phyloP scores from a whole-genome alignment of 306 rosid species.

The Mimosa pudica region DNA sequence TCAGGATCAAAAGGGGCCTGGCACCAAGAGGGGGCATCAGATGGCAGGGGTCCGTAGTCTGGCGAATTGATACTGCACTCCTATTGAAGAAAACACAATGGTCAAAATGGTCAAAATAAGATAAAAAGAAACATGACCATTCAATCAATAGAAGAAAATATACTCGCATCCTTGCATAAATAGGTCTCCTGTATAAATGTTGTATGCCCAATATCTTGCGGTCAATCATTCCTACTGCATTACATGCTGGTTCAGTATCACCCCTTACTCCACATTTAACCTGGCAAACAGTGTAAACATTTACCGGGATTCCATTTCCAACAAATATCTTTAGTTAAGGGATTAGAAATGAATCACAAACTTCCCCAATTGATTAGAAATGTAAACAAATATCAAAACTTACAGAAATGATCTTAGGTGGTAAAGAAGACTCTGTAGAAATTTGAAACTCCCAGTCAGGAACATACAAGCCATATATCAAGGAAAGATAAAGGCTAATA shows the following conservation, averaged over 20 bases:
- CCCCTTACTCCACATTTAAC: constrained; percentile 89
- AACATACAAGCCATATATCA: constrained; percentile 74
- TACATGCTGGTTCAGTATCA: constrained; percentile 84
- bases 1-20: constrained; percentile 99
- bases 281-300: constrained; percentile 39
- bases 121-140: neutral
- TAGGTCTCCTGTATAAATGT: constrained; percentile 68
- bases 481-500: constrained; percentile 54
- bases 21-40: constrained; percentile 95
- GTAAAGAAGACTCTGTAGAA: constrained; percentile 46
- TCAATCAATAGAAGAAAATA: constrained; percentile 18
- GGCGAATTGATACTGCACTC: constrained; percentile 91
- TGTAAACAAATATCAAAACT: constrained; percentile 37
- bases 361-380: neutral
- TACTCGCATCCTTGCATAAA: constrained; percentile 76
- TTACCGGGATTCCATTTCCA: constrained; percentile 19
- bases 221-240: constrained; percentile 90
- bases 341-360: neutral
- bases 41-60: constrained; percentile 79
- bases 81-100: constrained; percentile 39
- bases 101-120: neutral
- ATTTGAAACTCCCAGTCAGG: constrained; percentile 91
- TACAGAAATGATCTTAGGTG: constrained; percentile 65
- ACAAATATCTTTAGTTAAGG: constrained; percentile 5
- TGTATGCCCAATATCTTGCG: constrained; percentile 69